Evolutionary conservation across 2,329 filamentous ascomycete species (phyloP), one percentile per base, ranked within the genome.

Genomic region (Coniochaeta sp.): DNA sequence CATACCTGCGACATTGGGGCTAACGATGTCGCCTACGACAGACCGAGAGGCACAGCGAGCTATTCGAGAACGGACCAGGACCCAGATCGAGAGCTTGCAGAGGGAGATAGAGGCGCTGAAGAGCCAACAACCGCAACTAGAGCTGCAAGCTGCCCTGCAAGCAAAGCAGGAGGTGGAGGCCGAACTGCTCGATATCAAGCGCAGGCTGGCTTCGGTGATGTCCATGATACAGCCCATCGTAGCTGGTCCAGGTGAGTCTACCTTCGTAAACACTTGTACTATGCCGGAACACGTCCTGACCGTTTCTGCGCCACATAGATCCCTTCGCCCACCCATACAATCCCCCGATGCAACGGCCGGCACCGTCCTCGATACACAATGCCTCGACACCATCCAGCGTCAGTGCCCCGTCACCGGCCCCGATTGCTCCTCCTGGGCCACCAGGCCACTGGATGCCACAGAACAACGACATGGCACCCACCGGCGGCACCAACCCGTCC

Each of bases 11-110:
- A 16, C n/a, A 27, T 6, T 32, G 20, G 12, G 8, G n/a, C 33
- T 32, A 49, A 45, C 53, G 38, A 9, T 42, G 20, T 47, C 46
- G 32, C 31, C 45, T 18, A 4, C 28, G 27, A 20, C 82, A 79
- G 89, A 95, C 65, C 84, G 89, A 53, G 89, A 95, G 67, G 90
- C 89, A 27, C 89, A 95, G 66, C 81, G 89, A 48, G 89, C 88
- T 33, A 94, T 95, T 54, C 79, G 89, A 38, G 87, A 92, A 71
- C 82, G 89, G 51, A 94, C 89, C 26, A 89, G 86, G 70, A 81
- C 83, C 53, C 86, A 88, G 66, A 94, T 94, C 59, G 87, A 92
- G 64, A 72, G 70, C 6, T 74, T 94, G 53, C 87, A 94, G 66
- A 76, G 76, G 54, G 78, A 81, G 55, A 91, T 95, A 55, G 76